Conservation (phyloP, 2,329 filamentous ascomycete genomes). For the Byssothecium circinans region DNA sequence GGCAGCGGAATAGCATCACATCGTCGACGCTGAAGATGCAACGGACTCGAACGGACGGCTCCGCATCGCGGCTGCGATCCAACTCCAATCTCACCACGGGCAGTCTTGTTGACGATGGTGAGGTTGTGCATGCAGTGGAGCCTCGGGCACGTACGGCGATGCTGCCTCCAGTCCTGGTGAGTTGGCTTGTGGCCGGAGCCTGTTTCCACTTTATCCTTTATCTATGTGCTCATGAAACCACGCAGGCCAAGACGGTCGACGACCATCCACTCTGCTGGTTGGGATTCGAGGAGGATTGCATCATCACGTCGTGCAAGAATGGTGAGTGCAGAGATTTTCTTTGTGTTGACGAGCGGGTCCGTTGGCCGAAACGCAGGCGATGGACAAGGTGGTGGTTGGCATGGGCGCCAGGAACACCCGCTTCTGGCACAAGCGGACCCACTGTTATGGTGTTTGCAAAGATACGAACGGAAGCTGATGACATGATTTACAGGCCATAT, state of each 20-base stretch:
- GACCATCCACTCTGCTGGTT: slow-evolving; percentile 86
- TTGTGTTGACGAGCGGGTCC: slow-evolving; percentile 1
- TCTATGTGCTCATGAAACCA: slow-evolving; percentile 8
- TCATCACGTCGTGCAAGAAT: slow-evolving; percentile 88
- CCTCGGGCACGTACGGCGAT: slow-evolving; percentile 81
- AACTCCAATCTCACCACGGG: slow-evolving; percentile 66
- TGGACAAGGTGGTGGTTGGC: slow-evolving; percentile 9
- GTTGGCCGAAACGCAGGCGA: neutral
- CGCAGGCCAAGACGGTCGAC: slow-evolving; percentile 78
- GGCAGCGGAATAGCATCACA: slow-evolving; percentile 58
- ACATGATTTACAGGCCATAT: slow-evolving; percentile 63
- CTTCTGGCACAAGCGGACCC: slow-evolving; percentile 9
- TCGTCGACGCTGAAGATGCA: slow-evolving; percentile 50
- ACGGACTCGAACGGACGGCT: slow-evolving; percentile 62
- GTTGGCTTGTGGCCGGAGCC: slow-evolving; percentile 29
- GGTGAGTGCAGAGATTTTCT: slow-evolving; percentile 59
- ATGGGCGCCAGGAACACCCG: slow-evolving; percentile 32
- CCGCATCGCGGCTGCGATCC: slow-evolving; percentile 66
- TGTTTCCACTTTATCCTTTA: slow-evolving; percentile 3
- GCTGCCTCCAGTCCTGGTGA: slow-evolving; percentile 85
- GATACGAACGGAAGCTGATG: slow-evolving; percentile 15
- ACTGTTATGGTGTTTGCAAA: neutral
- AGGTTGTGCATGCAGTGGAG: slow-evolving; percentile 77
- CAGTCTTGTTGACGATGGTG: slow-evolving; percentile 59
- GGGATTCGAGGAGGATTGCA: slow-evolving; percentile 89